Percentiles rank a stretch among this genome's conserved stretches.
These are phyloP conservation scores for Eutrema salsugineum DNA, from an alignment of 441 rosid species.

Conservation along the genomic window DNA sequence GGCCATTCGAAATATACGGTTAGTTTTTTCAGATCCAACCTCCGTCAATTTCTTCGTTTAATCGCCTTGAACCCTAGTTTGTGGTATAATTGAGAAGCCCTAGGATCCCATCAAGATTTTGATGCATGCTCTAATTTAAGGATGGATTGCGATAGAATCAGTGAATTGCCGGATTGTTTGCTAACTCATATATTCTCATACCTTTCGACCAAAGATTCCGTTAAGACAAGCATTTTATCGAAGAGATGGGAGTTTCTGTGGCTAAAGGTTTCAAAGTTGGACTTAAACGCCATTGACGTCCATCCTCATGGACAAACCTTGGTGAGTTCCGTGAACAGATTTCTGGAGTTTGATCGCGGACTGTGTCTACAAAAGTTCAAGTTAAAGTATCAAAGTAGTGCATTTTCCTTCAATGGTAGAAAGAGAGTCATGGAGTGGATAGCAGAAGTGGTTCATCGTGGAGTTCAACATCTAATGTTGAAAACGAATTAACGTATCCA, in stretches of 20 bases:
- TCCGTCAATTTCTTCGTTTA: background rate
- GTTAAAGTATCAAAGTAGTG: background rate
- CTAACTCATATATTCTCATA: background rate
- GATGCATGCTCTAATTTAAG: too few relatives aligned
- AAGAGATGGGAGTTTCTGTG: background rate
- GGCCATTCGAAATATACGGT: background rate
- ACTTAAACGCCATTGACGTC: background rate
- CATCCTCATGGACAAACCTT: background rate
- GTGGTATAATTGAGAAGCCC: too few relatives aligned
- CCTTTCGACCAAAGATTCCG: background rate
- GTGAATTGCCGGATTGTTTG: background rate
- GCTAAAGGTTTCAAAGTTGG: background rate
- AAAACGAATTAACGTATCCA: too few relatives aligned
- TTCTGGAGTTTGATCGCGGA: background rate
- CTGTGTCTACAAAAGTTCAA: background rate
- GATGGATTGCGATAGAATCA: background rate
- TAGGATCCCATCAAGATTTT: background rate
- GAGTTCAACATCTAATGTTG: too few relatives aligned
- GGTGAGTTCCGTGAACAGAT: background rate
- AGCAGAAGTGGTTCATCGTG: too few relatives aligned
- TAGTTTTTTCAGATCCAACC: background rate
- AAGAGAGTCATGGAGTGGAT: too few relatives aligned
- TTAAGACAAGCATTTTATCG: background rate
- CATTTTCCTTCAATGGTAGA: too few relatives aligned
- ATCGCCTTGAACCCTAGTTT: background rate